Percentiles rank a stretch among this genome's conserved stretches.
Conservation (phyloP, 2,329 filamentous ascomycete species). For the Curvularia lunata region DNA sequence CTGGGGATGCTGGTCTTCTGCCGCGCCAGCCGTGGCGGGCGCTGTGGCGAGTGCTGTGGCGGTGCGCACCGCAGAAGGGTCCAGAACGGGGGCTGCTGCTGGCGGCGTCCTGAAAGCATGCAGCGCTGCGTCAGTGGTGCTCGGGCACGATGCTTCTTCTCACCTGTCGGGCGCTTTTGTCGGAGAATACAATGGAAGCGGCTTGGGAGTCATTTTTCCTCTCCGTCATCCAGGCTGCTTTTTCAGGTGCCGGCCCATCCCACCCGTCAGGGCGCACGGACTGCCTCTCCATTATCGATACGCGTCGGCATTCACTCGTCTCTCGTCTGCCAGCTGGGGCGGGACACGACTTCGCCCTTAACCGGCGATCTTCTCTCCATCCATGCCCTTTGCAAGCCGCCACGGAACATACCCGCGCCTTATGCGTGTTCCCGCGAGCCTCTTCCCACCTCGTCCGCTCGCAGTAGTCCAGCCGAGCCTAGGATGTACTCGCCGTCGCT, state of each 20-base stretch:
- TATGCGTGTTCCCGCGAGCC: constrained; percentile 16
- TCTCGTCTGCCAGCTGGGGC: no score
- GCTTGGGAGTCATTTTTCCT: neutral
- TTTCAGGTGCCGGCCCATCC: constrained; percentile 8
- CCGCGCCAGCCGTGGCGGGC: constrained; percentile 11
- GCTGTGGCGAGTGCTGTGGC: constrained; percentile 6
- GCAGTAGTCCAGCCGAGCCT: neutral
- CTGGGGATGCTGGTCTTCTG: constrained; percentile 5
- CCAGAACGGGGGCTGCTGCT: neutral
- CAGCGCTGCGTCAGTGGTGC: constrained; percentile 4
- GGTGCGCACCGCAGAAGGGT: constrained; percentile 2
- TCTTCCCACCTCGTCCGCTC: constrained; percentile 10
- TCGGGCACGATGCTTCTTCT: no score
- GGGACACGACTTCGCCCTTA: neutral
- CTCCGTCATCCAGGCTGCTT: constrained; percentile 5
- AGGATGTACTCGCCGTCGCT: neutral
- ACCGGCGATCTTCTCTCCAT: constrained; percentile 13
- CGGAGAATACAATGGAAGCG: neutral
- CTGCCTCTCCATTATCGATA: neutral
- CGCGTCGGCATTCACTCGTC: neutral
- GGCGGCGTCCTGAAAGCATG: neutral
- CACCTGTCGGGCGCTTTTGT: no score
- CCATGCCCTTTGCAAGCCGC: constrained; percentile 5
- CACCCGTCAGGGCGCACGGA: neutral
- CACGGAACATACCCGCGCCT: constrained; percentile 17